Evolutionary conservation across 2,329 filamentous ascomycete genomes (phyloP).

Genomic region (Chaetomium sp.): DNA sequence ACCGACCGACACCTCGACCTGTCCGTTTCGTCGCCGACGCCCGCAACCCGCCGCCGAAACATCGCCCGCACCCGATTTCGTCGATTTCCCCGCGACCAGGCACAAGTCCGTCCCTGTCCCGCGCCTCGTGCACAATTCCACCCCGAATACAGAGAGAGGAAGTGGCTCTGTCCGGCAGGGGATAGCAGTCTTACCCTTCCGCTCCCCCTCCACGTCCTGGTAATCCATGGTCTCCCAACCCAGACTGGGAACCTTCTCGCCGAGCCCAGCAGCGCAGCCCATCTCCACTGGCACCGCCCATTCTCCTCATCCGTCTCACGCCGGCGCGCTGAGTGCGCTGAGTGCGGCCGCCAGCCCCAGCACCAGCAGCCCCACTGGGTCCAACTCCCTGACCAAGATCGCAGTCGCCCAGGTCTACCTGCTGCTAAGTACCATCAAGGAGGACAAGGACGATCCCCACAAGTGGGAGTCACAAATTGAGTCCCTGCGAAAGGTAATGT

Average conservation of each 20-base stretch:
- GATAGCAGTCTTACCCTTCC: conserved; percentile 28
- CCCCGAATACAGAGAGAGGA: conserved; percentile 14
- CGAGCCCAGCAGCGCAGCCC: conserved; percentile 49
- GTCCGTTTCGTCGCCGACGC: background rate
- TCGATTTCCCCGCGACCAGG: background rate
- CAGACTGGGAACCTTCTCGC: conserved; percentile 59
- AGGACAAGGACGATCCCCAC: conserved; percentile 75
- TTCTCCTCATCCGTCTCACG: conserved; percentile 51
- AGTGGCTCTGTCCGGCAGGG: conserved; percentile 26
- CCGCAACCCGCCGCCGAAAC: conserved; percentile 1
- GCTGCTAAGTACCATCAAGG: conserved; percentile 87
- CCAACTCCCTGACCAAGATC: conserved; percentile 75
- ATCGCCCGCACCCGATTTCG: background rate
- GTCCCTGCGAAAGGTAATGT: conserved; percentile 77
- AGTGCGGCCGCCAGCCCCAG: conserved; percentile 56
- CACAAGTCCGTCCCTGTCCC: background rate
- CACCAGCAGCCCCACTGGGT: conserved; percentile 56
- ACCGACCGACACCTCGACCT: conserved; percentile 7
- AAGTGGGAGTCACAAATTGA: conserved; percentile 93
- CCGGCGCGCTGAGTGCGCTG: conserved; percentile 49
- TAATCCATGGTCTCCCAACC: conserved; percentile 53
- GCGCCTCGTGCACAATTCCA: conserved; percentile 1
- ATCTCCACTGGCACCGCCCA: conserved; percentile 51
- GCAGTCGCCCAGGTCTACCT: conserved; percentile 94
- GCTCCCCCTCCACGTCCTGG: conserved; percentile 16